Evolutionary conservation across 2,329 filamentous ascomycete genomes (phyloP), one percentile per base, ranked within the genome.

Genomic region (Chrysoporthe cubensis): DNA sequence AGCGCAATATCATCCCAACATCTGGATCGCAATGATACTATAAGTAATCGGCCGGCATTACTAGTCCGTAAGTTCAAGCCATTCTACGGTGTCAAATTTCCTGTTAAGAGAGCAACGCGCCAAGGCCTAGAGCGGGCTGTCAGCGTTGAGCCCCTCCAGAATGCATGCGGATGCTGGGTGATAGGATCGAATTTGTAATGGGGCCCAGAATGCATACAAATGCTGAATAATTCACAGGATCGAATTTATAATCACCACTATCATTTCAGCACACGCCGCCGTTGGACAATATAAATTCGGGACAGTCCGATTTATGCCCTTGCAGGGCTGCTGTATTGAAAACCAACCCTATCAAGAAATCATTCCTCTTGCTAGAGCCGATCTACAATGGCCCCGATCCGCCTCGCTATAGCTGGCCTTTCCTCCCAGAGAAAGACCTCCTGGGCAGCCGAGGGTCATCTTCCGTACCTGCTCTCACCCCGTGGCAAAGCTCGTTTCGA

Each of bases 381-480:
- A 26, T 26, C 26, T 26, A 26, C 26, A 16, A 78, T 77, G 75
- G 64, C 74, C 9, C 72, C 71, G 1, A 75, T 72, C 54, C 71
- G 72, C 16, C 70, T 76, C 44, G 73, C 74, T 37, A 65, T 76
- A 14, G 64, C 75, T 32, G 75, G 75, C 16, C 70, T 76, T 52
- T 62, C 57, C 52, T 14, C 60, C 52, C 61, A 1, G 21, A 43
- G 64, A 32, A n/a, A 18, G 8, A 50, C 60, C 40, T 54, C 58
- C 7, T 65, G 43, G 63, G 54, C 32, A 66, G 75, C 73, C 8
- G 67, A 81, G 79, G 78, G 76, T 26, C 71, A 73, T 4, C 54
- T 54, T 9, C 75, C 80, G 5, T 81, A 84, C 66, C 72, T 83
- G 0, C 78, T 76, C 1, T 77, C 78, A 40, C 66, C 80, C 2